Percentiles rank a stretch among this genome's conserved stretches.
phyloP scores from a whole-genome alignment of 768 basidiomycete species.

The Scleroderma bovista region DNA sequence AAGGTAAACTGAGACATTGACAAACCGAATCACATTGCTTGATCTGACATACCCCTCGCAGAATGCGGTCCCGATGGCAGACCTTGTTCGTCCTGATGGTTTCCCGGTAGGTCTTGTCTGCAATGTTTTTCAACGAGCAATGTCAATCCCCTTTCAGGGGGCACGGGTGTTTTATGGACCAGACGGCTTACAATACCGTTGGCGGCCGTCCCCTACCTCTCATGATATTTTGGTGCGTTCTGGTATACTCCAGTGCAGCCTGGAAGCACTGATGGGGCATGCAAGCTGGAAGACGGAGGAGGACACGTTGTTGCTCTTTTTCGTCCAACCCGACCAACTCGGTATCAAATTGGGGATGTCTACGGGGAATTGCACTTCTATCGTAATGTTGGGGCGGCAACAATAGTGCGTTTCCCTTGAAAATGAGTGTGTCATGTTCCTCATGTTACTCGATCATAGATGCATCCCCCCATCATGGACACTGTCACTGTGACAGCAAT shows the following conservation, averaged over 20 bases:
- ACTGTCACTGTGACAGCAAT: constrained; percentile 79
- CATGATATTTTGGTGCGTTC: constrained; percentile 55
- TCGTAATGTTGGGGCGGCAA: constrained; percentile 72
- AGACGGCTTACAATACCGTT: constrained; percentile 74
- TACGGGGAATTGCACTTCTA: constrained; percentile 83
- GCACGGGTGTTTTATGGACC: constrained; percentile 74
- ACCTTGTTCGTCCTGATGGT: constrained; percentile 69
- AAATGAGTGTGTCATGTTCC: constrained; percentile 13
- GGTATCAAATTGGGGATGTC: constrained; percentile 83
- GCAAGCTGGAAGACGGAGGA: constrained; percentile 66
- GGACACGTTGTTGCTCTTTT: constrained; percentile 73
- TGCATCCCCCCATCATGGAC: constrained; percentile 89
- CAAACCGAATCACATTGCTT: constrained; percentile 12
- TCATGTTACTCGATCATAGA: constrained; percentile 39
- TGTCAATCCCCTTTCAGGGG: constrained; percentile 36
- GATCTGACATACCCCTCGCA: constrained; percentile 33
- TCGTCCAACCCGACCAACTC: constrained; percentile 69
- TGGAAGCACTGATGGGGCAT: constrained; percentile 7
- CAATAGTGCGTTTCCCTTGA: constrained; percentile 51
- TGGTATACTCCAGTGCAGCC: constrained; percentile 1
- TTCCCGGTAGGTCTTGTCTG: constrained; percentile 44
- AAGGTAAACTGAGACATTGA: constrained; percentile 45
- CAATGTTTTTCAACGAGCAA: constrained; percentile 6
- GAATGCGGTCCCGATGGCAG: constrained; percentile 77
- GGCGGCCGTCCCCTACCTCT: constrained; percentile 61